phyloP scores from a whole-genome alignment of 2,329 filamentous ascomycete genomes.

The Microcyclosporella mali region DNA sequence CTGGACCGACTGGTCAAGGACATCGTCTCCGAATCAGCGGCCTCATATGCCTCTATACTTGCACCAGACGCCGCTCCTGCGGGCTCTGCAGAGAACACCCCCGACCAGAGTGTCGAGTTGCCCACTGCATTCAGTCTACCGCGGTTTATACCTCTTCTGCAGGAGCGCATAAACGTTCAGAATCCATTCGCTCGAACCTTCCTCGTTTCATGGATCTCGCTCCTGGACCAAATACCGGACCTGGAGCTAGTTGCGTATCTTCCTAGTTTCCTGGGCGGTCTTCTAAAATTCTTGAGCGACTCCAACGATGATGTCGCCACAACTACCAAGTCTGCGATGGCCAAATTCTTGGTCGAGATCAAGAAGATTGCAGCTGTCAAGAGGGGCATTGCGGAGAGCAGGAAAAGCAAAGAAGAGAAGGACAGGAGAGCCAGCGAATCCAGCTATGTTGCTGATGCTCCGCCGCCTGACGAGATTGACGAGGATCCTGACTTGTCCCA shows the following conservation, averaged over 20 bases:
- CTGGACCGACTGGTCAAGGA: constrained; percentile 93
- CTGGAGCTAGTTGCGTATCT: constrained; percentile 88
- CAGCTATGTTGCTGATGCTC: constrained; percentile 11
- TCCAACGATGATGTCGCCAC: constrained; percentile 91
- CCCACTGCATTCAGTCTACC: constrained; percentile 88
- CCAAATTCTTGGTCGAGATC: constrained; percentile 88
- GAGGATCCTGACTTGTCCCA: constrained; percentile 13
- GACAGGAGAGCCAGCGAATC: constrained; percentile 23
- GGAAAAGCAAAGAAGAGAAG: constrained; percentile 54
- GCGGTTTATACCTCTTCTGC: constrained; percentile 84
- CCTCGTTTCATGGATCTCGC: constrained; percentile 88
- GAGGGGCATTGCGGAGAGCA: constrained; percentile 83
- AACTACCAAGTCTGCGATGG: constrained; percentile 78
- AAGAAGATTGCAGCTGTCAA: constrained; percentile 90
- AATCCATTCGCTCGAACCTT: constrained; percentile 95
- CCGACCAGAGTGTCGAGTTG: constrained; percentile 41
- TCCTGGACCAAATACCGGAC: constrained; percentile 94
- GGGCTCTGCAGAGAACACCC: constrained; percentile 32
- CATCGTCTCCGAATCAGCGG: constrained; percentile 89
- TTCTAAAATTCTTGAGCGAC: constrained; percentile 89
- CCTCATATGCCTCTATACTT: constrained; percentile 87
- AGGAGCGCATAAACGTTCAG: constrained; percentile 88
- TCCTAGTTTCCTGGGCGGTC: constrained; percentile 81
- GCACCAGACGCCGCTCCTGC: constrained; percentile 47
- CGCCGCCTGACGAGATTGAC: constrained; percentile 45